Evolutionary conservation across 2,329 filamentous ascomycete genomes (phyloP), one percentile per base, ranked within the genome.

Genomic region (Coleophoma crateriformis): DNA sequence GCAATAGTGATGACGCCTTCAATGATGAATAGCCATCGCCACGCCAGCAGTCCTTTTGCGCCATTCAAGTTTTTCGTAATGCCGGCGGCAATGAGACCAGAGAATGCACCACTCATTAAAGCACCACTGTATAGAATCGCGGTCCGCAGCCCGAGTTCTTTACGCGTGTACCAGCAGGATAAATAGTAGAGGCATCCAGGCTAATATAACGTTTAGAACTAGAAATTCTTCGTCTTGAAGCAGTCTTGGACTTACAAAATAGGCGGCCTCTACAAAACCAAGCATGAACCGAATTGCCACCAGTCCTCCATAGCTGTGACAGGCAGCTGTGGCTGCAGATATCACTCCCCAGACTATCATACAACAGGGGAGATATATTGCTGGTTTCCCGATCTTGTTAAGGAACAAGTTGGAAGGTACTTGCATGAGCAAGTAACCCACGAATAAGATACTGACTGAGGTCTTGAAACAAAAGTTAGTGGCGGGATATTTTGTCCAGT

Each of bases 61-160:
- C 78, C 74, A 51, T 85, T 74, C 72, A 90, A 77, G 45, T 84
- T 79, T n/a, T 71, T 69, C 0, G 79, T 82, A 48, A 90, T 87
- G 7, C 85, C 82, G 0, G 79, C 79, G 2, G 79, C 75, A 35
- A 85, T 78, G 8, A 84, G 66, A 2, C 84, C 85, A 0, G 84
- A 86, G 59, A 90, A 89, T 1, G 86, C 85, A 4, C 85, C 84
- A 1, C 82, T 85, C 17, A 90, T 77, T 27, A 89, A 71, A 0
- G 82, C 81, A 0, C 85, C 87, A 0, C 82, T 81, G 63, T 87
- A 87, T 7, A 88, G 72, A 17, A 84, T 69, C 2, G 82, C 81
- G 13, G 81, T 86, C 10, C 84, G 74, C n/a, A 85, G 68, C 10
- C 78, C 80, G 2, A 87, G 71, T 62, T 87, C 86, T 54, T 81